Conservation (phyloP, 2,329 filamentous ascomycete species). For the Colletotrichum higginsianum region DNA sequence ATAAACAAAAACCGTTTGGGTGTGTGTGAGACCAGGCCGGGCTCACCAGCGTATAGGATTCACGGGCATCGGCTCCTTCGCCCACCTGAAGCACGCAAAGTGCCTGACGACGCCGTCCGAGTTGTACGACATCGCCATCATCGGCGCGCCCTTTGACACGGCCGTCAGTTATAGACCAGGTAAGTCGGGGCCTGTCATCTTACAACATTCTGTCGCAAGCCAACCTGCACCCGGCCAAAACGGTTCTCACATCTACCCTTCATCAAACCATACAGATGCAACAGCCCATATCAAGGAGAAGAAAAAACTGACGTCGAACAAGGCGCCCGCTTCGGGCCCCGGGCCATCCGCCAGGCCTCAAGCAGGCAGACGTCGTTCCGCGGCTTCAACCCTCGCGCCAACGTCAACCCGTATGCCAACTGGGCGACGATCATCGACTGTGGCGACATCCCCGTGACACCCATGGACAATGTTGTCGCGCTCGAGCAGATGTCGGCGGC, state of each 20-base stretch:
- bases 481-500: constrained; percentile 88
- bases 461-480: constrained; percentile 88
- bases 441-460: constrained; percentile 89
- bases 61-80: constrained; percentile 82
- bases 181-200: constrained; percentile 49
- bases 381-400: constrained; percentile 84
- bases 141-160: constrained; percentile 83
- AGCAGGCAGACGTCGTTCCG: constrained; percentile 84
- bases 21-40: background rate
- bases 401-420: constrained; percentile 85
- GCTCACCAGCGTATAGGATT: constrained; percentile 70
- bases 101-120: constrained; percentile 77
- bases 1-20: no score
- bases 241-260: background rate
- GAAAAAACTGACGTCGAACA: background rate
- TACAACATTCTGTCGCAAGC: background rate
- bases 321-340: constrained; percentile 86
- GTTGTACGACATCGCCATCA: constrained; percentile 78
- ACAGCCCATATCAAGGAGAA: background rate
- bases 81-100: constrained; percentile 77
- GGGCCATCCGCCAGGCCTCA: constrained; percentile 88
- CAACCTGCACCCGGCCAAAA: background rate
- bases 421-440: constrained; percentile 90
- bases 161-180: constrained; percentile 79
- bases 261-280: background rate